A percentile compares a stretch with the other conserved stretches of the same genome.
phyloP scores from a whole-genome alignment of 176 grass and related monocot genomes.

The Musa troglodytarum region DNA sequence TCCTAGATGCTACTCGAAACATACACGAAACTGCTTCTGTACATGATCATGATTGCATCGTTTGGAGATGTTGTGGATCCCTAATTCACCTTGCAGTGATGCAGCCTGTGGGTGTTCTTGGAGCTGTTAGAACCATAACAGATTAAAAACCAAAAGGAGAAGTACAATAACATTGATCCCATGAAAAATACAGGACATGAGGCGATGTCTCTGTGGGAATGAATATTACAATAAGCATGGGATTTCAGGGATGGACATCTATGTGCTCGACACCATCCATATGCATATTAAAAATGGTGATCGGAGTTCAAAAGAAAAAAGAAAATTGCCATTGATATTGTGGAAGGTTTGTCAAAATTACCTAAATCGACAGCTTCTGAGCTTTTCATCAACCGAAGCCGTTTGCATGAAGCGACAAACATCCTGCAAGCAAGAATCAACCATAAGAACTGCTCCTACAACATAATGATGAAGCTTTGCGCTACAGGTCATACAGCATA shows the following conservation, averaged over 20 bases:
- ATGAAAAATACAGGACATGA: too few species aligned
- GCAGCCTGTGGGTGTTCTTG: neutral
- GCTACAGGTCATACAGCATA: neutral
- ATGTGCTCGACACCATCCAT: neutral
- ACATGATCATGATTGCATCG: neutral
- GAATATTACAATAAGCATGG: neutral
- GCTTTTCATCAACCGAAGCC: conserved; percentile 3
- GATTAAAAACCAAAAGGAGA: too few species aligned
- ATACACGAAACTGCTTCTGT: neutral
- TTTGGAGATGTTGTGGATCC: neutral
- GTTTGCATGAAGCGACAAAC: conserved; percentile 7
- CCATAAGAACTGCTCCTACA: neutral
- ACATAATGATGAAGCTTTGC: neutral
- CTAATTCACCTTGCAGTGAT: neutral
- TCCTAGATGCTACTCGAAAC: neutral
- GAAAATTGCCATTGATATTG: neutral
- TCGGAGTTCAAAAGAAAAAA: neutral
- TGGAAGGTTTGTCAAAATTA: neutral
- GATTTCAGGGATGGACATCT: neutral
- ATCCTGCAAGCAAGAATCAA: neutral
- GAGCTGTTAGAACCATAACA: neutral
- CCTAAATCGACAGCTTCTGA: conserved; percentile 3
- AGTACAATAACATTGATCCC: neutral
- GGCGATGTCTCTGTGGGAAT: too few species aligned
- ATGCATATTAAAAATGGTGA: too few species aligned